A percentile compares a stretch with the other conserved stretches of the same genome.
These are phyloP conservation scores for Thinopyrum elongatum DNA, from an alignment of 176 grass and related monocot species.

Conservation along the genomic window DNA sequence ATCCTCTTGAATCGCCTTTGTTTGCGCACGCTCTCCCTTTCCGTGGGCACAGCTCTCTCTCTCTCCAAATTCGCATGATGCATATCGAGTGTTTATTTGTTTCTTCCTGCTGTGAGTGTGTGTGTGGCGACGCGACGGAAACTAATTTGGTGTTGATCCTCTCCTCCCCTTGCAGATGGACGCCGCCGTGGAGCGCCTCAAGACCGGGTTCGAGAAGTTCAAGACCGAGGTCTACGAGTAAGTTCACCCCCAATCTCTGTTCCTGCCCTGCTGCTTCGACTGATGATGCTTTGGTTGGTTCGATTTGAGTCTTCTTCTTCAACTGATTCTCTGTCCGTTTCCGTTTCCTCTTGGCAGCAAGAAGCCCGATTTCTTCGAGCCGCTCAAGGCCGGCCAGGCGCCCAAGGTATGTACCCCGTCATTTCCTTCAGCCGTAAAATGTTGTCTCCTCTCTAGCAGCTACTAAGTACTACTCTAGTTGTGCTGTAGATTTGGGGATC, in stretches of 20 bases:
- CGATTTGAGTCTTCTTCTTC: neutral
- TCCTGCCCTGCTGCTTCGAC: neutral
- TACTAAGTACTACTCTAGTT: too few species aligned
- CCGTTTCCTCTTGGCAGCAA: constrained; percentile 46
- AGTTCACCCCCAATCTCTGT: neutral
- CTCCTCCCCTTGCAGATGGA: constrained; percentile 56
- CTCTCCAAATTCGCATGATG: neutral
- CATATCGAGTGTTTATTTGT: neutral
- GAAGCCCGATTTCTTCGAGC: constrained; percentile 70
- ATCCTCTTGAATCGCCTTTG: constrained; percentile 21
- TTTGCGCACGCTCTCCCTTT: constrained; percentile 14
- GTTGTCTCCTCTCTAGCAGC: neutral
- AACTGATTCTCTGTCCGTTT: neutral
- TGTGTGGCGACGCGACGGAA: too few species aligned
- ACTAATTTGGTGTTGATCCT: neutral
- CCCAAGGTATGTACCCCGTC: constrained; percentile 51
- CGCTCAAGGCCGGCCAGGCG: constrained; percentile 61
- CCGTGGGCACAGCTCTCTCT: neutral
- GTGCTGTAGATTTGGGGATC: neutral
- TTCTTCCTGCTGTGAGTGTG: neutral
- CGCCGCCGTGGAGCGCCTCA: constrained; percentile 55
- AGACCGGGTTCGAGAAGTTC: constrained; percentile 72
- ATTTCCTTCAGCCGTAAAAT: neutral
- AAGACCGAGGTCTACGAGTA: constrained; percentile 82
- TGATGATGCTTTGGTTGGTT: neutral